Conservation (phyloP, 169 alveolate species). For the Plasmodium ovale region DNA sequence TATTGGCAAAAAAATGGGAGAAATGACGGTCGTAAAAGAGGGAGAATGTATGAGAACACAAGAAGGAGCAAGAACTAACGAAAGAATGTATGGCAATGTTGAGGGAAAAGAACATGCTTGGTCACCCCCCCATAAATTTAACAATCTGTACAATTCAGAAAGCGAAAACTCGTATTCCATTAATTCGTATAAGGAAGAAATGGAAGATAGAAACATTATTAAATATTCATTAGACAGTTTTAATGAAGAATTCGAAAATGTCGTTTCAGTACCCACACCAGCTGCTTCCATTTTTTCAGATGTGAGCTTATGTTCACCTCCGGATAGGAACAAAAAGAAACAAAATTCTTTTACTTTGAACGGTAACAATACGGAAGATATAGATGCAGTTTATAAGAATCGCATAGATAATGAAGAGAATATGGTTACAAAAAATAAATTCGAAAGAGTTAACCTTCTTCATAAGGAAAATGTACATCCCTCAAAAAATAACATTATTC, state of each 20-base stretch:
- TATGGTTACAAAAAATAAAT: neutral
- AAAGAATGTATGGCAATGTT: neutral
- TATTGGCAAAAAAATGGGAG: no score
- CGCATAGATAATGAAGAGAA: neutral
- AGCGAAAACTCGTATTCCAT: slow-evolving; percentile 26
- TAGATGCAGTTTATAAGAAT: neutral
- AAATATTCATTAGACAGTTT: slow-evolving; percentile 55
- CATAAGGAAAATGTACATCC: no score
- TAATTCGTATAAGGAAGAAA: slow-evolving; percentile 48
- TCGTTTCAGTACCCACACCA: slow-evolving; percentile 66
- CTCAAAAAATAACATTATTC: no score
- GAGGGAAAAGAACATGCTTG: neutral
- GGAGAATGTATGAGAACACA: no score
- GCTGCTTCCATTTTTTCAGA: slow-evolving; percentile 57
- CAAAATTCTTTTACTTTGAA: neutral
- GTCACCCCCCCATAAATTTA: slow-evolving; percentile 4
- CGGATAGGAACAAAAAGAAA: neutral
- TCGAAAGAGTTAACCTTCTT: no score
- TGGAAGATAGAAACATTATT: slow-evolving; percentile 17
- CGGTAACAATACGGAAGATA: neutral
- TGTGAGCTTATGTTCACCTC: slow-evolving; percentile 30
- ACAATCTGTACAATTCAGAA: slow-evolving; percentile 8
- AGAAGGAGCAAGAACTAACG: no score
- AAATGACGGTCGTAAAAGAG: no score
- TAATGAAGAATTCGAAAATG: slow-evolving; percentile 63